Evolutionary conservation across 75 land plant species (phyloP).

Genomic region (Adiantum capillusveneris): DNA sequence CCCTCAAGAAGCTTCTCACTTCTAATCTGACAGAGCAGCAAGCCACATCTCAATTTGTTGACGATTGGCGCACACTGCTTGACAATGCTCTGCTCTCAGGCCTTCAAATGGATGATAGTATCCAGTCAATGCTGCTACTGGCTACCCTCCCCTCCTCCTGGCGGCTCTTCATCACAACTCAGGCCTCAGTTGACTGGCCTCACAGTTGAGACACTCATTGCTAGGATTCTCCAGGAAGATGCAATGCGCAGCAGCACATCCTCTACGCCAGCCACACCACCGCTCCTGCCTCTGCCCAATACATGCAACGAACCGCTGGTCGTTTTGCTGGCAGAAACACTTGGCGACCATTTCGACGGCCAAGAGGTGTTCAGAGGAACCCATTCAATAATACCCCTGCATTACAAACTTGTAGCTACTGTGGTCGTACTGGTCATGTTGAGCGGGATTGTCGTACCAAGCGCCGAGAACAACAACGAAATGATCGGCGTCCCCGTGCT

Average conservation of each 20-base stretch:
- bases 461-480: neutral
- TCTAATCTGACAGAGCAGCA: no score
- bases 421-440: neutral
- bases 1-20: no score
- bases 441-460: neutral
- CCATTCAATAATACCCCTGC: neutral
- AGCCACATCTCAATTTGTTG: no score
- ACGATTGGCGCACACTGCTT: no score
- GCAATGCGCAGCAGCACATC: neutral
- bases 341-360: neutral
- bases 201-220: neutral
- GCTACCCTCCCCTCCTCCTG: no score
- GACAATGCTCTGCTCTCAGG: no score
- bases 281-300: neutral
- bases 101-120: no score
- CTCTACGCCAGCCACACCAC: neutral
- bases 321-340: neutral
- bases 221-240: neutral
- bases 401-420: neutral
- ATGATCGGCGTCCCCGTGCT: neutral
- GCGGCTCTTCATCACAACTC: no score
- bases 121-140: no score
- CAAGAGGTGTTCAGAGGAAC: neutral
- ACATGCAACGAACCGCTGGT: neutral
- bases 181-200: neutral